Base-by-base conservation (phyloP, 2,329 filamentous ascomycete genomes). In the Chaetomiaceae sp. region DNA sequence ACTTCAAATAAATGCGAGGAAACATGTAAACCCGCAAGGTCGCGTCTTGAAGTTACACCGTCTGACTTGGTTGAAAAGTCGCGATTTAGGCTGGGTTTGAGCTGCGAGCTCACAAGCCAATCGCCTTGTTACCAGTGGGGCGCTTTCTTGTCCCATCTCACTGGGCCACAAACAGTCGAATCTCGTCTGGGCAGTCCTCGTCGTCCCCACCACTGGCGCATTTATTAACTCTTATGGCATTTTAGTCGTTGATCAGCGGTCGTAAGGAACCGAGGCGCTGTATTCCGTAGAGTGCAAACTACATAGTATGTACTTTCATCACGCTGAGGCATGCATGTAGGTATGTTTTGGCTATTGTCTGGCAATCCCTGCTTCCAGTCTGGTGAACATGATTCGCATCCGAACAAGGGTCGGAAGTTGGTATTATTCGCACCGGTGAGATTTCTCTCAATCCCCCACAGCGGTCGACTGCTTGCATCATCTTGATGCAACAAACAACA, bases 401-500 rank as follows among this genome's bases (percentile, higher is more conserved):
- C n/a, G n/a, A n/a, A n/a, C n/a, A n/a, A n/a, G n/a, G n/a, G n/a
- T 27, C 9, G 5, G 25, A 27, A 27, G 25, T 27, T 9, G 25
- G 25, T 27, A n/a, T n/a, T n/a, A n/a, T n/a, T n/a, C n/a, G n/a
- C n/a, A n/a, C n/a, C n/a, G n/a, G n/a, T n/a, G n/a, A n/a, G n/a
- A n/a, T 36, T 36, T 36, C 13, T 36, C 13, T 18, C 20, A 45
- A n/a, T n/a, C n/a, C n/a, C n/a, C n/a, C n/a, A n/a, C n/a, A n/a
- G n/a, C n/a, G n/a, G n/a, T n/a, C n/a, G n/a, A 33, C 9, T 27
- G 40, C 40, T 58, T 58, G 54, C 57, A 61, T 58, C 57, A 54
- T 61, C 62, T 23, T 59, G 65, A 47, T 57, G 61, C 61, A 60
- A 61, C 54, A 55, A 43, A 56, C 53, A 58, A 20, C 40, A 48